Conservation (phyloP, 352 stramenopile genomes). For the Peronospora destructor region DNA sequence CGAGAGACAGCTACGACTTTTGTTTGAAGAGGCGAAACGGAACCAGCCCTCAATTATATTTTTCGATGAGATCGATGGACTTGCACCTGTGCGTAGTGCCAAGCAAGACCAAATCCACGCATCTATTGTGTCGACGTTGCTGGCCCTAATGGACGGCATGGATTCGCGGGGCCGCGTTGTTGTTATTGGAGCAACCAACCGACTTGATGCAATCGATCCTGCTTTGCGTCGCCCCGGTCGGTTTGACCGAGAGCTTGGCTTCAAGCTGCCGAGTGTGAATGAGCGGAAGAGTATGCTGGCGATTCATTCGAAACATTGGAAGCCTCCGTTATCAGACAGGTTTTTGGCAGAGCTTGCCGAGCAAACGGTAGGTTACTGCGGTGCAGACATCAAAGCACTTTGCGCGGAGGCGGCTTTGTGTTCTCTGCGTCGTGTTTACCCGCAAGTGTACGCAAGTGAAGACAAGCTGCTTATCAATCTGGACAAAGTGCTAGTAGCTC, state of each 20-base stretch:
- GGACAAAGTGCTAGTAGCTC: constrained; percentile 62
- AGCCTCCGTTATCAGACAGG: constrained; percentile 47
- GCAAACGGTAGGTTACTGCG: constrained; percentile 85
- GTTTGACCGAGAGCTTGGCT: constrained; percentile 89
- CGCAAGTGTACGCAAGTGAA: constrained; percentile 79
- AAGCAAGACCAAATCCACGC: constrained; percentile 93
- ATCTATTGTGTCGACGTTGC: constrained; percentile 89
- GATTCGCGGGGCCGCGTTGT: constrained; percentile 87
- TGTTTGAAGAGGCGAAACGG: constrained; percentile 88
- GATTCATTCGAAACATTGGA: constrained; percentile 86
- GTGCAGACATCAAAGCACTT: constrained; percentile 88
- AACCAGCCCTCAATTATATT: constrained; percentile 93
- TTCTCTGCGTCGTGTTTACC: constrained; percentile 78
- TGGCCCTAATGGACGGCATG: constrained; percentile 91
- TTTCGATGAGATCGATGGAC: constrained; percentile 92
- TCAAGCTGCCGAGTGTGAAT: constrained; percentile 79
- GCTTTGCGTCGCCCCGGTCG: constrained; percentile 91
- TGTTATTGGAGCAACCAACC: constrained; percentile 97
- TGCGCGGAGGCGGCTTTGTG: constrained; percentile 87
- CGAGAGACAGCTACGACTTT: constrained; percentile 82
- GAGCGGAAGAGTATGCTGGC: constrained; percentile 82
- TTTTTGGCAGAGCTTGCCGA: constrained; percentile 79
- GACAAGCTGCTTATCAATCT: constrained; percentile 75
- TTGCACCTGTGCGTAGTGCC: constrained; percentile 86
- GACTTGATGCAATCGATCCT: constrained; percentile 92